Conservation (phyloP, 148 eudicot species). For the Persicaria maculosa region DNA sequence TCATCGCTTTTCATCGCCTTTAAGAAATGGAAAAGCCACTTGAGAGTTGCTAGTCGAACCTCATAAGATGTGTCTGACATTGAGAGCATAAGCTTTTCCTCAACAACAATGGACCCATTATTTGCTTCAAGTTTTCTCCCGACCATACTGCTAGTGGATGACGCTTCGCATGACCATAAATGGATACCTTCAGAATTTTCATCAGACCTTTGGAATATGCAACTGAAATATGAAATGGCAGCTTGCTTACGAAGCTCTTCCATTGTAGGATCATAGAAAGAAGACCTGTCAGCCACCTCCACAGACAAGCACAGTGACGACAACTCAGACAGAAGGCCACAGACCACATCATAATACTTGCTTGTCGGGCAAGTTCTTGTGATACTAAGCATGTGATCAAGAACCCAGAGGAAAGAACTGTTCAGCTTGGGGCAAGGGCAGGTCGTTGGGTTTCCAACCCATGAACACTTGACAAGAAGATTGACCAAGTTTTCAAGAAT, state of each 20-base stretch:
- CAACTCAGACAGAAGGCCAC: conserved; percentile 51
- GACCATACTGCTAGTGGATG: conserved; percentile 20
- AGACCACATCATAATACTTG: conserved; percentile 33
- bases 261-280: conserved; percentile 63
- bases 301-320: conserved; percentile 61
- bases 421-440: conserved; percentile 74
- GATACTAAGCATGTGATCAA: conserved; percentile 77
- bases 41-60: conserved; percentile 76
- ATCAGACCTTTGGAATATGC: conserved; percentile 44
- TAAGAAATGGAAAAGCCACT: conserved; percentile 73
- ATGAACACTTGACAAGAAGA: conserved; percentile 44
- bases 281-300: conserved; percentile 26
- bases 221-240: conserved; percentile 62
- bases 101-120: conserved; percentile 25
- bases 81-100: conserved; percentile 39
- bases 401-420: conserved; percentile 48
- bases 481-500: conserved; percentile 56
- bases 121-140: conserved; percentile 24
- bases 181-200: conserved; percentile 40
- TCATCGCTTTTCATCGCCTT: conserved; percentile 30
- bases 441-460: conserved; percentile 64
- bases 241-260: conserved; percentile 86
- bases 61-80: conserved; percentile 85
- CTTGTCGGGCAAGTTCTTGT: conserved; percentile 42
- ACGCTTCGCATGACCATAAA: conserved; percentile 14